phyloP scores from a whole-genome alignment of 768 basidiomycete genomes.

The Xerocomellus chrysenteron region DNA sequence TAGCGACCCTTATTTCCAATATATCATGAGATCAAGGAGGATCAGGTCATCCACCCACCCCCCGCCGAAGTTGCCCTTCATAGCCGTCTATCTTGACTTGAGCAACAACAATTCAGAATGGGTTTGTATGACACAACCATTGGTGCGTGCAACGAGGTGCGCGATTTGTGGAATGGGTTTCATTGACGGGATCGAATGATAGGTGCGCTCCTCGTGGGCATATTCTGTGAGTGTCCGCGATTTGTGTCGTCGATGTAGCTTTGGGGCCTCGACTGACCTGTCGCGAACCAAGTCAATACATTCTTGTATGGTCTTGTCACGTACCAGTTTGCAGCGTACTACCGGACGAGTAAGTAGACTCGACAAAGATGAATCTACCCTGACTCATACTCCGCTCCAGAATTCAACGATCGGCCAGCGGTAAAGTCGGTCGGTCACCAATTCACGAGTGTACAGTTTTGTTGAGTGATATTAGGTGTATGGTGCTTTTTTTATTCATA shows the following conservation, averaged over 20 bases:
- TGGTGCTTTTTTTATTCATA: slow-evolving; percentile 18
- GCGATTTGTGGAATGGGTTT: too few relatives aligned
- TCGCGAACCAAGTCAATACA: slow-evolving; percentile 21
- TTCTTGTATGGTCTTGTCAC: slow-evolving; percentile 42
- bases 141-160: slow-evolving; percentile 1
- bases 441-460: neutral
- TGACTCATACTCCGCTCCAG: neutral
- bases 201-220: slow-evolving; percentile 21
- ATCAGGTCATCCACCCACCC: too few relatives aligned
- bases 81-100: too few relatives aligned
- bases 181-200: neutral
- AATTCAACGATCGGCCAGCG: slow-evolving; percentile 13
- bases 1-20: too few relatives aligned
- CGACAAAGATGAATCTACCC: neutral
- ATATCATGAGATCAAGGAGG: too few relatives aligned
- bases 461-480: slow-evolving; percentile 3
- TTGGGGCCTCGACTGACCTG: neutral
- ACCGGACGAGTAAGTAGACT: slow-evolving; percentile 18
- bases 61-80: too few relatives aligned
- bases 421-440: neutral
- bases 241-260: neutral
- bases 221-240: slow-evolving; percentile 19
- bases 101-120: neutral
- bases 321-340: slow-evolving; percentile 42
- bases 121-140: slow-evolving; percentile 2